Conservation (phyloP, 768 basidiomycete genomes). For the Mycena galericulata region DNA sequence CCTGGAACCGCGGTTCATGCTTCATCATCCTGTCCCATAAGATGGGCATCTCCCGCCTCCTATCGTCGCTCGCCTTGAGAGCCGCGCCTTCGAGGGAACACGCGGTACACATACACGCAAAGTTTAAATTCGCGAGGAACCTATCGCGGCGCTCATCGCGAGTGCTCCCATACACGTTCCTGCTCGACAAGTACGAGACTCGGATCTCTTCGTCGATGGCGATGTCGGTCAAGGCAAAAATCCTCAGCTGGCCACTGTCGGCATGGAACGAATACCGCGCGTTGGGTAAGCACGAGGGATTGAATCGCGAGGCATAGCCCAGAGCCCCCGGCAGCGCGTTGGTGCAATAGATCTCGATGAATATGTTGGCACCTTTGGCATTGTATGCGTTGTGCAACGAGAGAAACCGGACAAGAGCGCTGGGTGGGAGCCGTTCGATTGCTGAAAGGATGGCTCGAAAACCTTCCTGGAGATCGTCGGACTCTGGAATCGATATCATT, state of each 20-base stretch:
- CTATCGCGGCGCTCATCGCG: slow-evolving; percentile 28
- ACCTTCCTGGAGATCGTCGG: background rate
- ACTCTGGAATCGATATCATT: slow-evolving; percentile 8
- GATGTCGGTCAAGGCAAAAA: slow-evolving; percentile 37
- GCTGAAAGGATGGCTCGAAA: background rate
- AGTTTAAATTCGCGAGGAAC: slow-evolving; percentile 25
- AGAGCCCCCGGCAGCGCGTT: slow-evolving; percentile 24
- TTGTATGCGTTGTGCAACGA: background rate
- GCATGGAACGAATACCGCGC: slow-evolving; percentile 39
- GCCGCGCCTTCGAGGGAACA: slow-evolving; percentile 28
- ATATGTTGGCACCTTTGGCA: background rate
- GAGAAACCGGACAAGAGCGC: background rate
- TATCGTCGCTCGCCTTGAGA: slow-evolving; percentile 30
- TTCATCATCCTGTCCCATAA: slow-evolving; percentile 30
- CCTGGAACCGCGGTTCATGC: slow-evolving; percentile 15
- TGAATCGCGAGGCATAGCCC: slow-evolving; percentile 31
- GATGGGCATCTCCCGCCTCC: slow-evolving; percentile 28
- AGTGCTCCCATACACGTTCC: slow-evolving; percentile 37
- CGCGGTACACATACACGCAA: slow-evolving; percentile 33
- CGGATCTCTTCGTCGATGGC: slow-evolving; percentile 36
- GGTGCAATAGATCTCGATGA: slow-evolving; percentile 26
- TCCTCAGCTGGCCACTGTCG: slow-evolving; percentile 18
- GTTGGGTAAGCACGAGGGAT: slow-evolving; percentile 41
- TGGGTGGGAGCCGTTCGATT: background rate
- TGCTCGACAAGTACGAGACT: slow-evolving; percentile 35